A percentile compares a stretch with the other conserved stretches of the same genome.
phyloP scores from a whole-genome alignment of 2,329 filamentous ascomycete species.

The Apiospora rasikravindrae region DNA sequence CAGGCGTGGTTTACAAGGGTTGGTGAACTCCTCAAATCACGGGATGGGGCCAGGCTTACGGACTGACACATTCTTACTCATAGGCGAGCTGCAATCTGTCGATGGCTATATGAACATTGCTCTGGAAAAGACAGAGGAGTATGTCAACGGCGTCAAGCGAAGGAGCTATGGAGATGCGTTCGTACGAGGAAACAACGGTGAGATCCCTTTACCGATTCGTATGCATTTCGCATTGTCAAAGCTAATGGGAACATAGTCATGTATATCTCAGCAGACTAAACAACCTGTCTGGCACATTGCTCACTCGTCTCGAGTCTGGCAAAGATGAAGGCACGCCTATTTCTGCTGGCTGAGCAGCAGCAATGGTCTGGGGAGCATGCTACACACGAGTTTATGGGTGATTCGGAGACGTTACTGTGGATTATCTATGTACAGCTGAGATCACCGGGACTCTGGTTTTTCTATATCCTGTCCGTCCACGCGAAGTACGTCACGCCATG shows the following conservation, averaged over 20 bases:
- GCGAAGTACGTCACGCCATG: slow-evolving; percentile 68
- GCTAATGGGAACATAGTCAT: slow-evolving; percentile 56
- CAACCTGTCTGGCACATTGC: slow-evolving; percentile 30
- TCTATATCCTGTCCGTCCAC: slow-evolving; percentile 61
- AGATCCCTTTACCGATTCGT: slow-evolving; percentile 29
- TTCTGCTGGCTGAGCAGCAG: neutral
- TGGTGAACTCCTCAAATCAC: slow-evolving; percentile 30
- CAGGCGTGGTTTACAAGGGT: slow-evolving; percentile 98
- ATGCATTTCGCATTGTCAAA: neutral
- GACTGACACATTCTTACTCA: neutral
- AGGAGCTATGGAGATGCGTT: slow-evolving; percentile 93
- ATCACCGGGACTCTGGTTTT: neutral
- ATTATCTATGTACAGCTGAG: neutral
- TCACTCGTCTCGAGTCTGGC: slow-evolving; percentile 11
- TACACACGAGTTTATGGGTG: neutral
- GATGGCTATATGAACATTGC: slow-evolving; percentile 99
- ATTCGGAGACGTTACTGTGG: neutral
- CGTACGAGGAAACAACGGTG: slow-evolving; percentile 94
- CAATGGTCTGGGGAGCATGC: neutral
- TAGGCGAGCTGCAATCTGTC: slow-evolving; percentile 93
- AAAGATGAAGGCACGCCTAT: neutral
- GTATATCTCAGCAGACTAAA: slow-evolving; percentile 71
- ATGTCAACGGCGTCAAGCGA: slow-evolving; percentile 81
- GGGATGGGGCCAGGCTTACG: neutral
- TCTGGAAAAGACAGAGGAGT: slow-evolving; percentile 92